phyloP scores from a whole-genome alignment of 78 protist species.

The Dictyostelium discoideum region DNA sequence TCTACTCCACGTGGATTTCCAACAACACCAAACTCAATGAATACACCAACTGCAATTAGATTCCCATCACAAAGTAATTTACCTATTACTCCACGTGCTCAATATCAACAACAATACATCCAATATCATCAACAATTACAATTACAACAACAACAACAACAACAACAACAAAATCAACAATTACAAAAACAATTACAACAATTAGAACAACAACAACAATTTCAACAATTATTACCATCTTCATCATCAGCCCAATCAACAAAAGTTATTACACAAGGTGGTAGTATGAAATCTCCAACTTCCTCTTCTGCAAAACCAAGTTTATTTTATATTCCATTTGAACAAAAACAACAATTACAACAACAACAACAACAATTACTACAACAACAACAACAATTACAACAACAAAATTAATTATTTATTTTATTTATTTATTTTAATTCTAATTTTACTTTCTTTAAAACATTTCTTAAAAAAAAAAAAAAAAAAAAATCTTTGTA shows the following conservation, averaged over 20 bases:
- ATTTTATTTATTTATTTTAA: background rate
- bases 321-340: conserved; percentile 5
- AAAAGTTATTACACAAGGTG: background rate
- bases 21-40: background rate
- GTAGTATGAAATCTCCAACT: background rate
- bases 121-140: background rate
- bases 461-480: background rate
- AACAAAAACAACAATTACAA: background rate
- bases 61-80: conserved; percentile 8
- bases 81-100: conserved; percentile 15
- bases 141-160: background rate
- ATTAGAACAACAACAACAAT: conserved; percentile 8
- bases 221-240: background rate
- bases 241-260: background rate
- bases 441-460: no score
- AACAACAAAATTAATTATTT: background rate
- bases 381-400: background rate
- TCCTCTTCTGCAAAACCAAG: conserved; percentile 10
- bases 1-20: conserved; percentile 4
- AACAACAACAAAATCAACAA: conserved; percentile 14
- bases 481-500: background rate
- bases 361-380: background rate
- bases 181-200: background rate
- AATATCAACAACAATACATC: background rate
- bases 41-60: background rate